phyloP scores from a whole-genome alignment of 2,329 filamentous ascomycete genomes.

The Hirsutella thompsonii region DNA sequence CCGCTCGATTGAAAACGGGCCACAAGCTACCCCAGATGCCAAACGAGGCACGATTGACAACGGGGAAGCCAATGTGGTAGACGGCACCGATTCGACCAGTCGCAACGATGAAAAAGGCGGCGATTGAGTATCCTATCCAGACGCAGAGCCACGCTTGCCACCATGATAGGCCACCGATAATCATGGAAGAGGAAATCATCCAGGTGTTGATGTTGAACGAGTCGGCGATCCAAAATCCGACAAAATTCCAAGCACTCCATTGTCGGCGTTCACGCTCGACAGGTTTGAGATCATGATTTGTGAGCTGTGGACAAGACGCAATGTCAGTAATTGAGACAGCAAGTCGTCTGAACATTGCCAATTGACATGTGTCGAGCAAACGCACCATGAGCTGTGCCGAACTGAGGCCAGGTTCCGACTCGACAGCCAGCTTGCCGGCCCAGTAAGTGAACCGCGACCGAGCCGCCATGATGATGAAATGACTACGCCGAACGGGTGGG shows the following conservation, averaged over 20 bases:
- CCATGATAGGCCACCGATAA: slow-evolving; percentile 68
- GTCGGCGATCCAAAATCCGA: slow-evolving; percentile 78
- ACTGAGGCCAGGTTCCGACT: slow-evolving; percentile 63
- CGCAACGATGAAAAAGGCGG: slow-evolving; percentile 60
- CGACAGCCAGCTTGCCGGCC: slow-evolving; percentile 54
- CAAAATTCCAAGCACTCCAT: slow-evolving; percentile 82
- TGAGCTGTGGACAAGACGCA: slow-evolving; percentile 37
- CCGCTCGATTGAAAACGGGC: slow-evolving; percentile 83
- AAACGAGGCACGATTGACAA: slow-evolving; percentile 65
- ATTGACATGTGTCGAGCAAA: background rate
- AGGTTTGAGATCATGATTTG: slow-evolving; percentile 69
- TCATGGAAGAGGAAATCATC: slow-evolving; percentile 85
- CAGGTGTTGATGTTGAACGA: slow-evolving; percentile 85
- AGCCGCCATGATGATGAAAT: slow-evolving; percentile 12
- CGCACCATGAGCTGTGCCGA: slow-evolving; percentile 64
- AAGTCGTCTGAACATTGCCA: too few relatives aligned
- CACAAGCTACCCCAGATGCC: slow-evolving; percentile 83
- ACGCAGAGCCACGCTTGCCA: slow-evolving; percentile 89
- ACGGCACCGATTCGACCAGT: slow-evolving; percentile 75
- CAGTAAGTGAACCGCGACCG: slow-evolving; percentile 26
- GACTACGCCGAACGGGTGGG: too few relatives aligned
- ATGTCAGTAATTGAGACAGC: background rate
- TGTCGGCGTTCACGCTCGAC: slow-evolving; percentile 69
- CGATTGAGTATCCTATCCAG: slow-evolving; percentile 72
- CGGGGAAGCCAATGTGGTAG: slow-evolving; percentile 84